These are phyloP conservation scores for Eucalyptus curtisii DNA, from an alignment of 345 rosid genomes.

Conservation along the genomic window DNA sequence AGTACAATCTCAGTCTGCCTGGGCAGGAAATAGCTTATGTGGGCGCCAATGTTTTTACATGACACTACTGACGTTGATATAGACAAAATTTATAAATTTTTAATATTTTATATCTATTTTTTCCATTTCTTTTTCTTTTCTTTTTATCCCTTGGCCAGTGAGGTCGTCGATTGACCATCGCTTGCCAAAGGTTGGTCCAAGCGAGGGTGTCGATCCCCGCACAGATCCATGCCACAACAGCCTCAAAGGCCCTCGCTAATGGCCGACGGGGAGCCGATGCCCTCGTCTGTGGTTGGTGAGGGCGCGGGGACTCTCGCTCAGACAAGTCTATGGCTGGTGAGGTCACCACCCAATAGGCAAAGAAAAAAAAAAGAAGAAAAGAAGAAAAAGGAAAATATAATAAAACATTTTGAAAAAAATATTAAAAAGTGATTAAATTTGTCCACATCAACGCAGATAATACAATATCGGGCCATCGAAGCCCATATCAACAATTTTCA, in stretches of 20 bases:
- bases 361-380: too few relatives aligned
- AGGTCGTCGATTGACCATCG: rapidly evolving
- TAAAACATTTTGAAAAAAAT: too few relatives aligned
- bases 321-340: rapidly evolving
- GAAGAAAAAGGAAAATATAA: rapidly evolving
- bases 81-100: too few relatives aligned
- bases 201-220: rapidly evolving
- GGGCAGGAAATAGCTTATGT: too few relatives aligned
- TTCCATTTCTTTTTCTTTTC: too few relatives aligned
- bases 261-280: rapidly evolving
- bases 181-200: too few relatives aligned
- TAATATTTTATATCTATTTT: too few relatives aligned
- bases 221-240: rapidly evolving
- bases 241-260: rapidly evolving
- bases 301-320: rapidly evolving
- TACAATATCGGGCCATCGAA: rapidly evolving
- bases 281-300: rapidly evolving
- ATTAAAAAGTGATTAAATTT: too few relatives aligned
- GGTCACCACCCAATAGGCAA: rapidly evolving
- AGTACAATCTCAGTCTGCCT: rapidly evolving
- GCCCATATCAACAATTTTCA: rapidly evolving
- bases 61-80: rapidly evolving
- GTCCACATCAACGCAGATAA: rapidly evolving
- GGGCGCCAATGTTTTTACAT: rapidly evolving
- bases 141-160: rapidly evolving